Evolutionary conservation across 169 alveolate species (phyloP), one percentile per base, ranked within the genome.

Genomic region (Cryptosporidium baileyi): DNA sequence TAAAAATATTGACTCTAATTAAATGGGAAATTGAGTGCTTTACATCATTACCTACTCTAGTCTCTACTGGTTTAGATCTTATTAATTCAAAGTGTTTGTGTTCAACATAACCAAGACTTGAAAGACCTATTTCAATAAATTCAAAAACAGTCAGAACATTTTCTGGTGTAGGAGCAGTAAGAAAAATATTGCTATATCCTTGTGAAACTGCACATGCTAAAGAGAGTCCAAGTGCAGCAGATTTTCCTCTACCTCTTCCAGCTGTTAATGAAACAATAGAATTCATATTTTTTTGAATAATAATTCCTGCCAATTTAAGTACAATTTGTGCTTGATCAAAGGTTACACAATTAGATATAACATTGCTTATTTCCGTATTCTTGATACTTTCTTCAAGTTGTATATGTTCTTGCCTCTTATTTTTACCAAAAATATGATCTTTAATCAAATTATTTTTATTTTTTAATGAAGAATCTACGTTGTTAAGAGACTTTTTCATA

Each of bases 211-310:
- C 98, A 38, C 97, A 92, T 3, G 99, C 95, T 15, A 97, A 91
- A 41, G 96, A 89, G 44, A 98, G 67, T 4, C 99, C 99, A 26
- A 98, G 92, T 2, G 99, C 96, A 49, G 99, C 98, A n/a, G 98
- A 94, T 91, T 99, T 99, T 1, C 99, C 99, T 65, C 99, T 93
- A 2, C 99, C 99, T 81, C 99, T 93, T 13, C 97, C 99, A 2
- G 99, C 99, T 1, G 99, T 95, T 19, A 98, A 54, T 0, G 60
- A 67, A 60, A 65, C 36, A 40, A 67, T 62, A 57, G 90, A 90
- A 88, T 91, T 91, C 67, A 90, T 81, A 65, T 90, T 82, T 89
- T 91, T 95, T 91, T 92, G 93, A 1, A 94, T 88, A 3, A 91
- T 91, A 3, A 81, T 82, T 67, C 92, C 94, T 26, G 93, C 93